These are phyloP conservation scores for Claviceps fusiformis DNA, from an alignment of 2,329 filamentous ascomycete genomes.

Conservation along the genomic window DNA sequence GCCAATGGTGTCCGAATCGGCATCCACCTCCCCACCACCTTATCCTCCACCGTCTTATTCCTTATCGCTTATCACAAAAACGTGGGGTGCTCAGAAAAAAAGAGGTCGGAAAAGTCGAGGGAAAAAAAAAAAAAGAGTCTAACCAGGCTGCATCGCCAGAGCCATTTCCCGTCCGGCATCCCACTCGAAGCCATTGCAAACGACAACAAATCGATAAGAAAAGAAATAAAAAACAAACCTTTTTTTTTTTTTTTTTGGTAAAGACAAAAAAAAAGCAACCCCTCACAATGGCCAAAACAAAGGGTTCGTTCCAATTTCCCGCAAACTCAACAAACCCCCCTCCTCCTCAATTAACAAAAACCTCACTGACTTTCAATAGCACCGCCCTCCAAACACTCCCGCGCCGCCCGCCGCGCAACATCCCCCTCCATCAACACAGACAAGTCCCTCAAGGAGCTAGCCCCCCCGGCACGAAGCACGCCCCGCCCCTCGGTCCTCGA, in stretches of 20 bases:
- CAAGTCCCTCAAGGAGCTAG: conserved; percentile 52
- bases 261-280: not conserved
- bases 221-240: not conserved
- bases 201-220: not conserved
- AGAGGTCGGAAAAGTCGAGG: too few relatives aligned
- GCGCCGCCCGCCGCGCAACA: conserved; percentile 58
- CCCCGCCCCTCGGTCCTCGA: conserved; percentile 53
- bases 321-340: not conserved
- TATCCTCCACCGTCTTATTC: not conserved
- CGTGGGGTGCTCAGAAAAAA: not conserved
- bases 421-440: conserved; percentile 58
- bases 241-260: too few relatives aligned
- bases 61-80: not conserved
- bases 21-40: not conserved
- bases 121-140: not conserved
- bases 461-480: conserved; percentile 22
- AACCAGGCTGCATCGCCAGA: too few relatives aligned
- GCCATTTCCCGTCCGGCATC: too few relatives aligned
- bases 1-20: not conserved
- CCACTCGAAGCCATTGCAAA: too few relatives aligned
- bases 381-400: conserved; percentile 57
- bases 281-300: conserved; percentile 8
- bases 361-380: not conserved
- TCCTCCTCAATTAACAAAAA: not conserved
- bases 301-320: not conserved